Evolutionary conservation across 2,329 filamentous ascomycete genomes (phyloP).

Genomic region (Mariannaea sp.): DNA sequence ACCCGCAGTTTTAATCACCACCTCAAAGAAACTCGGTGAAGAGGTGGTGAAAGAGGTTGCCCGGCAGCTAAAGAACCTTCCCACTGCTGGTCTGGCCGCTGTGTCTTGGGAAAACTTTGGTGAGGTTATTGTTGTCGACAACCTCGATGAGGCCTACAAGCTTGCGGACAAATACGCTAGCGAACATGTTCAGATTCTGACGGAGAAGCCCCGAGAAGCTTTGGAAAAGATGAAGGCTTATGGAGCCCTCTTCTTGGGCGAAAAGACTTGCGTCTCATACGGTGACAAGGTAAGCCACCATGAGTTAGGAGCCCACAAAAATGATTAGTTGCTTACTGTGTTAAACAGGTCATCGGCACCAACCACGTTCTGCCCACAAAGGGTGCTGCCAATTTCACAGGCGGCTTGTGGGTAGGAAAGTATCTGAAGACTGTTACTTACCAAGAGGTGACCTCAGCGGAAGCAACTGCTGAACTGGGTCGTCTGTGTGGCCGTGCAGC

Average conservation of each 20-base stretch:
- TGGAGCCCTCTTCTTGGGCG: conserved; percentile 19
- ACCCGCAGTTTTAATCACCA: conserved; percentile 14
- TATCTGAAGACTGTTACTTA: conserved; percentile 23
- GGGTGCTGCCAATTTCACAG: conserved; percentile 12
- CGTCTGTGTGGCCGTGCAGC: conserved; percentile 19
- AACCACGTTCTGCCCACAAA: conserved; percentile 18
- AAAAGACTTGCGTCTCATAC: conserved; percentile 21
- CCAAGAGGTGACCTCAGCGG: conserved; percentile 14
- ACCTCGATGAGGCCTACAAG: conserved; percentile 17
- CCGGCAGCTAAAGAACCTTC: conserved; percentile 13
- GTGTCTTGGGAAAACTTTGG: conserved; percentile 19
- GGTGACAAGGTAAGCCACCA: conserved; percentile 19
- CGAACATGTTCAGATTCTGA: conserved; percentile 22
- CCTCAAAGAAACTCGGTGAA: no score
- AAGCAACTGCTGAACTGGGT: conserved; percentile 16
- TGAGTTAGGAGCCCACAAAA: not conserved
- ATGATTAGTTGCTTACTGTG: no score
- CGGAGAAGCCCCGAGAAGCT: conserved; percentile 14
- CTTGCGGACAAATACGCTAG: conserved; percentile 21
- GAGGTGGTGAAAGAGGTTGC: conserved; percentile 11
- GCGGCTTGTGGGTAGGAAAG: conserved; percentile 21
- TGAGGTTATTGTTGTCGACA: conserved; percentile 16
- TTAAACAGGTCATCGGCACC: conserved; percentile 25
- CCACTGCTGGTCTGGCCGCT: conserved; percentile 11
- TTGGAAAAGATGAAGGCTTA: conserved; percentile 22